phyloP scores from a whole-genome alignment of 305 asterid genomes.

The Fraxinus xanthoxyloides region DNA sequence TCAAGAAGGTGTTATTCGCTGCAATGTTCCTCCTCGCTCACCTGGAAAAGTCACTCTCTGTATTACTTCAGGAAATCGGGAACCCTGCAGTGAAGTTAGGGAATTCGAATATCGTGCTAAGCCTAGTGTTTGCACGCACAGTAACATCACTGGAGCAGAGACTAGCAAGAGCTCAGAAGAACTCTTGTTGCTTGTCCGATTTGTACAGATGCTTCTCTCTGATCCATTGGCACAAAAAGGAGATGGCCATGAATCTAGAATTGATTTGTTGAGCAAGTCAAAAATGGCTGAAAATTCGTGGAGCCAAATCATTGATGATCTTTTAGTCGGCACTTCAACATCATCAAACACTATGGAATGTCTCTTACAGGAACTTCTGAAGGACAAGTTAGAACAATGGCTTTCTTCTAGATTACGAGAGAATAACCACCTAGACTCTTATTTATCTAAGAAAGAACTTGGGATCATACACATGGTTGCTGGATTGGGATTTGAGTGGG shows the following conservation, averaged over 20 bases:
- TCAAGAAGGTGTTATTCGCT: conserved; percentile 86
- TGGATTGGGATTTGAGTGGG: conserved; percentile 96
- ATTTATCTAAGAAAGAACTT: conserved; percentile 81
- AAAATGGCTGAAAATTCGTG: conserved; percentile 58
- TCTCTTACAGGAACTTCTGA: conserved; percentile 85
- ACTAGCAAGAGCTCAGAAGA: conserved; percentile 61
- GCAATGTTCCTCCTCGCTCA: conserved; percentile 73
- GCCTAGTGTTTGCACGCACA: conserved; percentile 38
- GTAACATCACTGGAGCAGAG: conserved; percentile 43
- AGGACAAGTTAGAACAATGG: conserved; percentile 80
- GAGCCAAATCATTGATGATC: conserved; percentile 64
- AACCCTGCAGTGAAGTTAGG: conserved; percentile 88
- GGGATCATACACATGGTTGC: conserved; percentile 88
- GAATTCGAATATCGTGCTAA: conserved; percentile 72
- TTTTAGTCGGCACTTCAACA: conserved; percentile 58
- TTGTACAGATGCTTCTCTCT: conserved; percentile 73
- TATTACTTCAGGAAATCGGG: conserved; percentile 73
- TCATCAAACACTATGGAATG: conserved; percentile 58
- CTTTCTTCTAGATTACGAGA: conserved; percentile 54
- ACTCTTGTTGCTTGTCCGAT: conserved; percentile 68
- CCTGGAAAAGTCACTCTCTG: conserved; percentile 79
- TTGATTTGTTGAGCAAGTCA: conserved; percentile 45
- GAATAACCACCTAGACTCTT: conserved; percentile 35
- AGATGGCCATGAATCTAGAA: conserved; percentile 41
- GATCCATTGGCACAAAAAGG: conserved; percentile 34